Conservation (phyloP, 1,284 basidiomycete genomes). For the Coniferiporia weirii region DNA sequence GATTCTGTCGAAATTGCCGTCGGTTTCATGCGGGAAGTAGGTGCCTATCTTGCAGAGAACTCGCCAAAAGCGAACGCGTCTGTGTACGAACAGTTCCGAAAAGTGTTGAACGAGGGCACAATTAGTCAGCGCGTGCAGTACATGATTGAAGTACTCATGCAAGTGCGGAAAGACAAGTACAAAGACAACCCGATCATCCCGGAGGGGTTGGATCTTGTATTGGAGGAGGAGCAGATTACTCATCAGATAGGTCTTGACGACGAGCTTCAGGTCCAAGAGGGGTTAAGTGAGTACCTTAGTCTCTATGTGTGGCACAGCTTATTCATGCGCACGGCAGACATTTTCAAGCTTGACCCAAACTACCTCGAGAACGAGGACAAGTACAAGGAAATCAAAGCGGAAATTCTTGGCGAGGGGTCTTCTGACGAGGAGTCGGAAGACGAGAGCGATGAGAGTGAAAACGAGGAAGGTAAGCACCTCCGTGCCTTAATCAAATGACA, state of each 20-base stretch:
- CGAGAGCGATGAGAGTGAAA: slow-evolving; percentile 58
- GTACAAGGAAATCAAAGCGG: slow-evolving; percentile 86
- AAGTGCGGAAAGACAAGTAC: slow-evolving; percentile 96
- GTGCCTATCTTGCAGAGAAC: slow-evolving; percentile 91
- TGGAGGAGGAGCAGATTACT: slow-evolving; percentile 96
- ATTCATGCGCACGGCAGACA: slow-evolving; percentile 46
- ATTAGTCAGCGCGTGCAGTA: slow-evolving; percentile 98
- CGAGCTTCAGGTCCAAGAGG: slow-evolving; percentile 90
- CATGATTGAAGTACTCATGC: slow-evolving; percentile 99
- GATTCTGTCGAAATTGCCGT: slow-evolving; percentile 99
- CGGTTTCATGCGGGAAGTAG: slow-evolving; percentile 95
- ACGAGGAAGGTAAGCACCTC: slow-evolving; percentile 41
- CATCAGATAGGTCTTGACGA: slow-evolving; percentile 92
- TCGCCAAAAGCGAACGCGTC: slow-evolving; percentile 91
- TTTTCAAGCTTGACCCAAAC: slow-evolving; percentile 93
- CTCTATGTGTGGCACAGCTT: not conserved
- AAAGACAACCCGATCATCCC: slow-evolving; percentile 95
- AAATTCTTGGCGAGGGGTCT: slow-evolving; percentile 89
- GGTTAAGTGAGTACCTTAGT: slow-evolving; percentile 66
- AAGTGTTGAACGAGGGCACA: slow-evolving; percentile 90
- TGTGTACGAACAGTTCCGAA: slow-evolving; percentile 94
- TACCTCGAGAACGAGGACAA: slow-evolving; percentile 91
- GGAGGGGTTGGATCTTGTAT: slow-evolving; percentile 93
- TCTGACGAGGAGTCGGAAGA: slow-evolving; percentile 64
- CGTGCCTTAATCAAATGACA: slow-evolving; percentile 9